Evolutionary conservation across 1,284 basidiomycete species (phyloP).

Genomic region (Uromyces viciae-fabae): DNA sequence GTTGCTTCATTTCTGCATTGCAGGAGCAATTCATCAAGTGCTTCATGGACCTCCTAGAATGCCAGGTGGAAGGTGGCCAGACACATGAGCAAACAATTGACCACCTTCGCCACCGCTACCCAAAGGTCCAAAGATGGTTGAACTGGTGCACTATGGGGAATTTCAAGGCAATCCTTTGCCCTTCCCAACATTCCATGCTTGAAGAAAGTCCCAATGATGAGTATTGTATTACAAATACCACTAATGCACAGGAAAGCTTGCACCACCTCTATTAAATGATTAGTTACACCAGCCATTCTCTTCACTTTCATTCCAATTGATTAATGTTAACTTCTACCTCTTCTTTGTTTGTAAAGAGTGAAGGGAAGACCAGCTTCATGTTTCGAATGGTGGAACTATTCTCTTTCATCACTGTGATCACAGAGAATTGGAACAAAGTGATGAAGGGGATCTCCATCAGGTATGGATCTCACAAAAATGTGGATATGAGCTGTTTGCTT

Average conservation of each 20-base stretch:
- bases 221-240: not conserved
- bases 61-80: not conserved
- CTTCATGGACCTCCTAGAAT: not conserved
- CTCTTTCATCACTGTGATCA: not conserved
- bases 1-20: too few relatives aligned
- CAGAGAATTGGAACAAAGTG: too few relatives aligned
- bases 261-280: too few relatives aligned
- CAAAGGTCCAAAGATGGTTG: too few relatives aligned
- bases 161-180: conserved; percentile 7
- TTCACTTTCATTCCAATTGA: not conserved
- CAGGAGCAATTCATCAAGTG: too few relatives aligned
- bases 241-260: not conserved
- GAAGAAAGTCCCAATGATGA: not conserved
- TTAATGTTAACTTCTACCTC: not conserved
- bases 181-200: not conserved
- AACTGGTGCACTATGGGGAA: too few relatives aligned
- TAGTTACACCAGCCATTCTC: too few relatives aligned
- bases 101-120: not conserved
- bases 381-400: not conserved
- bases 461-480: not conserved
- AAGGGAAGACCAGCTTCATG: not conserved
- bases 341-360: not conserved
- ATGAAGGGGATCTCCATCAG: not conserved
- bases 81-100: not conserved
- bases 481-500: not conserved